Evolutionary conservation across 306 rosid genomes (phyloP).

Genomic region (Mucuna pruriens): DNA sequence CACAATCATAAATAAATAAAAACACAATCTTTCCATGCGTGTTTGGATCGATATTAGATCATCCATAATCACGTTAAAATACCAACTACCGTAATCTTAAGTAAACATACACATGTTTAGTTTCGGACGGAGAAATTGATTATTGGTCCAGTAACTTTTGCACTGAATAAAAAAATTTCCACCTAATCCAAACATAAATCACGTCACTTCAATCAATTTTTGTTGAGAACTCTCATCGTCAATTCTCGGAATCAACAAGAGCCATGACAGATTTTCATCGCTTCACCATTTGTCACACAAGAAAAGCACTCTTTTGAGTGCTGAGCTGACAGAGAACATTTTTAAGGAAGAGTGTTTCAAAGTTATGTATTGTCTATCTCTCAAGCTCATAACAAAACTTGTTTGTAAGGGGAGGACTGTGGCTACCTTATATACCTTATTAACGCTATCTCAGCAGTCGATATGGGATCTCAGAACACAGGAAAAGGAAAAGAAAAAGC

Average conservation of each 20-base stretch:
- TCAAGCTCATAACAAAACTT: too few relatives aligned
- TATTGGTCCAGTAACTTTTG: too few relatives aligned
- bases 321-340: background rate
- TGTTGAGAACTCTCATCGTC: too few relatives aligned
- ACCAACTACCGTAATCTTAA: background rate
- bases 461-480: too few relatives aligned
- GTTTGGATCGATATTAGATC: background rate
- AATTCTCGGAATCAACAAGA: background rate
- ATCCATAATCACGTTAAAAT: background rate
- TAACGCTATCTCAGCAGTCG: too few relatives aligned
- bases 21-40: background rate
- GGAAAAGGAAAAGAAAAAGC: background rate
- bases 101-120: background rate
- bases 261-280: background rate
- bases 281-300: background rate
- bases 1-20: conserved; percentile 11
- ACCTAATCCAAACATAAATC: background rate
- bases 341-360: background rate
- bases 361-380: too few relatives aligned
- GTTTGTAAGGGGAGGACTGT: too few relatives aligned
- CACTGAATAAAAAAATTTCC: too few relatives aligned
- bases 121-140: background rate
- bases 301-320: background rate
- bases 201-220: background rate
- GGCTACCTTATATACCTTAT: too few relatives aligned